phyloP scores from a whole-genome alignment of 371 early-diverging fungal species.

The Syncephalis plumigaleata region DNA sequence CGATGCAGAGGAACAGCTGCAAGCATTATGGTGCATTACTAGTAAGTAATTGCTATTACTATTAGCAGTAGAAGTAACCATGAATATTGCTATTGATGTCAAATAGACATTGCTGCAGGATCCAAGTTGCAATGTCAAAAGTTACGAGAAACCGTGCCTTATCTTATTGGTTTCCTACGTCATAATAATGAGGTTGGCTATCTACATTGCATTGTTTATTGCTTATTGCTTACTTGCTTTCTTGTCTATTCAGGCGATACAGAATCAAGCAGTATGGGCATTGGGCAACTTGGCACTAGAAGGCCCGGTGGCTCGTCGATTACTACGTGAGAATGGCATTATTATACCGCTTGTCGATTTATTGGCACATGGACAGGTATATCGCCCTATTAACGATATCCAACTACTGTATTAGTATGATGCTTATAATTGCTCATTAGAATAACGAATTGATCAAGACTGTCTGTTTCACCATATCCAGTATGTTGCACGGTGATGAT shows the following conservation, averaged over 20 bases:
- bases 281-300: constrained; percentile 53
- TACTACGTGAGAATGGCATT: constrained; percentile 36
- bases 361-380: constrained; percentile 18
- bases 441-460: constrained; percentile 37
- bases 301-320: constrained; percentile 31
- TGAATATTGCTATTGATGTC: neutral
- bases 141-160: constrained; percentile 31
- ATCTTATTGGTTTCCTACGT: constrained; percentile 23
- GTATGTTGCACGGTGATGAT: constrained; percentile 42
- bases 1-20: constrained; percentile 37
- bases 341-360: constrained; percentile 31
- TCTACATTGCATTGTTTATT: too few relatives aligned
- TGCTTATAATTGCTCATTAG: too few relatives aligned
- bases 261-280: constrained; percentile 61
- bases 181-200: too few relatives aligned
- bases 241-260: constrained; percentile 25
- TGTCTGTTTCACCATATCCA: constrained; percentile 60
- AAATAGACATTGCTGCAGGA: constrained; percentile 40
- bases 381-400: neutral
- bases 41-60: constrained; percentile 16
- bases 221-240: too few relatives aligned
- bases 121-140: constrained; percentile 33
- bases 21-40: constrained; percentile 44
- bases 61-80: neutral
- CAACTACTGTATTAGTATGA: neutral